Percentiles rank a stretch among this genome's conserved stretches.
Evolutionary conservation across 108 stramenopile species (phyloP).

Genomic region (Conticribra weissflogii): DNA sequence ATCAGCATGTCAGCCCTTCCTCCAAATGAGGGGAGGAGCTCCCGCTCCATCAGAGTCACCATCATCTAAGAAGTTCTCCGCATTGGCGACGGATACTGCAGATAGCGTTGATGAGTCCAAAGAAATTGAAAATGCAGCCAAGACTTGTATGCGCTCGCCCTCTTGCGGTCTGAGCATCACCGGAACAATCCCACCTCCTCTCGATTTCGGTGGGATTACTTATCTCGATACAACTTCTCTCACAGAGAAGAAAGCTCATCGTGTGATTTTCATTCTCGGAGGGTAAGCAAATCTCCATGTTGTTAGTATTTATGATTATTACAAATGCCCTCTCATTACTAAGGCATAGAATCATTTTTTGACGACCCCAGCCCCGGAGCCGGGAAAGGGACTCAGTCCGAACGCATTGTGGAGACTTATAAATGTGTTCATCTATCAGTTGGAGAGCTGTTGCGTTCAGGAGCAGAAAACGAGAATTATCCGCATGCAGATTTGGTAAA

Average conservation of each 20-base stretch:
- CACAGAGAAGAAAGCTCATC: constrained; percentile 21
- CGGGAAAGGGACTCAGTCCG: constrained; percentile 95
- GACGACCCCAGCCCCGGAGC: too few relatives aligned
- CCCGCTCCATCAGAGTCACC: not conserved
- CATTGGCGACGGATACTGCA: constrained; percentile 6
- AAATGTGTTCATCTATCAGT: constrained; percentile 92
- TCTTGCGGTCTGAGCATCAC: constrained; percentile 23
- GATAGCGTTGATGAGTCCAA: constrained; percentile 11
- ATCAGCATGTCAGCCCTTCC: not conserved
- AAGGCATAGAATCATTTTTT: too few relatives aligned
- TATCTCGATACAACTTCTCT: constrained; percentile 49
- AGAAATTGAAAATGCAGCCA: constrained; percentile 35
- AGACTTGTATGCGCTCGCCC: constrained; percentile 7
- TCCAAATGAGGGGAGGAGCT: constrained; percentile 8
- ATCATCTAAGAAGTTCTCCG: constrained; percentile 7
- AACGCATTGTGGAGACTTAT: constrained; percentile 69
- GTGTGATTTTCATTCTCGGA: constrained; percentile 92
- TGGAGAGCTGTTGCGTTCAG: constrained; percentile 91
- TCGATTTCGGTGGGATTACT: constrained; percentile 28
- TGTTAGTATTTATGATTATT: too few relatives aligned
- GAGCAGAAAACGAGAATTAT: constrained; percentile 64
- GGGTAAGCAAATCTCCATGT: too few relatives aligned
- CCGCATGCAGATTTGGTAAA: constrained; percentile 83
- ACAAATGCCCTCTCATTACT: too few relatives aligned
- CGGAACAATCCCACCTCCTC: constrained; percentile 35